Evolutionary conservation across 106 monocot species (phyloP).

Genomic region (Ottelia alismoides): DNA sequence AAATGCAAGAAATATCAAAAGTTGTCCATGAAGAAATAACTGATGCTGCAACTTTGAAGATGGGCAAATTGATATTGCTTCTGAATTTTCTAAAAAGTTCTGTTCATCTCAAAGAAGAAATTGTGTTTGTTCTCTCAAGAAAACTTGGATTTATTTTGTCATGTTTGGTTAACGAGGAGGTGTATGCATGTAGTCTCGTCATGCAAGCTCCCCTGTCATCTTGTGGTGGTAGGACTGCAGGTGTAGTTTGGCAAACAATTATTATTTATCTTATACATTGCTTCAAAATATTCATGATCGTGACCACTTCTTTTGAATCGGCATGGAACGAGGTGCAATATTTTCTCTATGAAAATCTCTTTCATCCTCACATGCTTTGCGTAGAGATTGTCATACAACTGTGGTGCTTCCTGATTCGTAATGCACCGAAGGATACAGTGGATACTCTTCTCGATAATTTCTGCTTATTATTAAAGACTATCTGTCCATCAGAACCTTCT

Average conservation of each 20-base stretch:
- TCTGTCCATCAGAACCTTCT: slow-evolving; percentile 34
- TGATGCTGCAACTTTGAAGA: slow-evolving; percentile 16
- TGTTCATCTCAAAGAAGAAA: slow-evolving; percentile 44
- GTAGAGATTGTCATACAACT: slow-evolving; percentile 59
- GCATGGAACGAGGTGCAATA: slow-evolving; percentile 47
- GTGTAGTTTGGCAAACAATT: slow-evolving; percentile 46
- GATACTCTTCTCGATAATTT: slow-evolving; percentile 31
- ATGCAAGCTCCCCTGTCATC: slow-evolving; percentile 38
- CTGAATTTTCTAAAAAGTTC: slow-evolving; percentile 67
- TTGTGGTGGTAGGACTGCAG: slow-evolving; percentile 18
- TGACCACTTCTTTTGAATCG: slow-evolving; percentile 30
- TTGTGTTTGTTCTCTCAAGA: slow-evolving; percentile 37
- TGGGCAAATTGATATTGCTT: slow-evolving; percentile 50
- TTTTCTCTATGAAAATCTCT: slow-evolving; percentile 54
- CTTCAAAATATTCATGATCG: slow-evolving; percentile 68
- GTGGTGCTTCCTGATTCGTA: slow-evolving; percentile 57
- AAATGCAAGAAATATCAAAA: slow-evolving; percentile 19
- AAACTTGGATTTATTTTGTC: slow-evolving; percentile 51
- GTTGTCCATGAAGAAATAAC: slow-evolving; percentile 9
- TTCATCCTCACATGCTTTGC: slow-evolving; percentile 76
- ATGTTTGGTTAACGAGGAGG: slow-evolving; percentile 33
- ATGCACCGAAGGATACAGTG: slow-evolving; percentile 44
- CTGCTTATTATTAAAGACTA: slow-evolving; percentile 27
- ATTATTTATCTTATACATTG: slow-evolving; percentile 38
- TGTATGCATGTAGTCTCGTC: slow-evolving; percentile 52